phyloP scores from a whole-genome alignment of 352 stramenopile genomes.

The Phytophthora fragariae region DNA sequence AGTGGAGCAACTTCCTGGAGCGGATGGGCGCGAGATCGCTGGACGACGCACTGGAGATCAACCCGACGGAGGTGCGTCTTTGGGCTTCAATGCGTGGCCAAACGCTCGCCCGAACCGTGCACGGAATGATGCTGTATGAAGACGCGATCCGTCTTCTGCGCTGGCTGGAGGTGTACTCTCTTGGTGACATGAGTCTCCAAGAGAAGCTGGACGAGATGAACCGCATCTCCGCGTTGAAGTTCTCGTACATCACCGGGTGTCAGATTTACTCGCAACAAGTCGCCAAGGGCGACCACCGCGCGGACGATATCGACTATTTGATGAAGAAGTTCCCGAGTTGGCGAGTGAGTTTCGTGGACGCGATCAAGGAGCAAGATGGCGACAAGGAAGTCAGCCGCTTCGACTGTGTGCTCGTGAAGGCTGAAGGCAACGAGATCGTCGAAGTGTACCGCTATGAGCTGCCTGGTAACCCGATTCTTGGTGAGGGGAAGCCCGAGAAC shows the following conservation, averaged over 20 bases:
- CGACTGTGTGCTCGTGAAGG: constrained; percentile 85
- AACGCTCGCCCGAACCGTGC: constrained; percentile 86
- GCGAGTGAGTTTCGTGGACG: constrained; percentile 90
- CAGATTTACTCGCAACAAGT: constrained; percentile 90
- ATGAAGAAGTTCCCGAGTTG: constrained; percentile 91
- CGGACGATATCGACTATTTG: constrained; percentile 90
- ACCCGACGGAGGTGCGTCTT: constrained; percentile 78
- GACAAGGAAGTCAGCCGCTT: constrained; percentile 52
- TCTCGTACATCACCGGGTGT: constrained; percentile 90
- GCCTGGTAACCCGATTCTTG: constrained; percentile 89
- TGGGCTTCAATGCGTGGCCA: constrained; percentile 89
- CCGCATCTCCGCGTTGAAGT: constrained; percentile 86
- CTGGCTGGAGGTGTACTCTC: constrained; percentile 84
- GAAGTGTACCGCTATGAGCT: constrained; percentile 91
- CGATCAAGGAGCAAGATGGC: constrained; percentile 55
- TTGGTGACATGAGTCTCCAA: constrained; percentile 64
- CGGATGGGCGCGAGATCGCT: constrained; percentile 72
- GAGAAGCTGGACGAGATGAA: constrained; percentile 87
- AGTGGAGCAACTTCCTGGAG: constrained; percentile 91
- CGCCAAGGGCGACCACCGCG: constrained; percentile 74
- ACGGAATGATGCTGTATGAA: constrained; percentile 93
- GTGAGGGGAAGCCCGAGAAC: constrained; percentile 90
- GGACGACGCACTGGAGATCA: constrained; percentile 73
- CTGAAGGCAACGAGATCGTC: constrained; percentile 81
- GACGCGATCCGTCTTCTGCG: constrained; percentile 85